phyloP scores from a whole-genome alignment of 192 early-diverging fungal genomes.

The Backusella liffmaniae region DNA sequence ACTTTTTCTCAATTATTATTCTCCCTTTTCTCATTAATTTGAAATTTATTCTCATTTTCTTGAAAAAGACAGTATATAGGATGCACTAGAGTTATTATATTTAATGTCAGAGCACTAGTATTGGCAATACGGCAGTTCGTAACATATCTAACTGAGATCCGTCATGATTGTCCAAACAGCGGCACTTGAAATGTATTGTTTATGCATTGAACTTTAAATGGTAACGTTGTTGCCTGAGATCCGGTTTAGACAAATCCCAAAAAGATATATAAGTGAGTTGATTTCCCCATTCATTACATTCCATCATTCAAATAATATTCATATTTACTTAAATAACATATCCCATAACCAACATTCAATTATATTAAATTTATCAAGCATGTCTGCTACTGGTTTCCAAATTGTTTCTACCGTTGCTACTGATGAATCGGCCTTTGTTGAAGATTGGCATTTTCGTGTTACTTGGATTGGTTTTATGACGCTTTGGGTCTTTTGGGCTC shows the following conservation, averaged over 20 bases:
- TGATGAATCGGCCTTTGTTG: background rate
- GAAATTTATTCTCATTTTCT: too few relatives aligned
- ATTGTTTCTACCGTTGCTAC: background rate
- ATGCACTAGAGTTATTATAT: background rate
- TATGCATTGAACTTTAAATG: background rate
- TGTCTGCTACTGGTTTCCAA: background rate
- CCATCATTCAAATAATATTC: background rate
- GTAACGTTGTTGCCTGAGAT: background rate
- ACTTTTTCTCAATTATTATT: too few relatives aligned
- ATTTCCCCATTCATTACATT: background rate
- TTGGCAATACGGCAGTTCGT: background rate
- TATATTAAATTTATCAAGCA: background rate
- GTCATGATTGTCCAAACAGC: background rate
- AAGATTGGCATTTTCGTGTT: slow-evolving; percentile 20
- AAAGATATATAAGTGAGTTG: background rate
- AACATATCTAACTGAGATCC: background rate
- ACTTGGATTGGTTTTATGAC: slow-evolving; percentile 30
- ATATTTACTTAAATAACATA: background rate
- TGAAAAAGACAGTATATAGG: too few relatives aligned
- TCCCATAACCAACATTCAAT: background rate
- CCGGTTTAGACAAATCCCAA: background rate
- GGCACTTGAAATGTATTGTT: background rate
- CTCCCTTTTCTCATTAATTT: too few relatives aligned
- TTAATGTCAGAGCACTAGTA: background rate
- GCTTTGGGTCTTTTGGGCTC: slow-evolving; percentile 29